phyloP scores from a whole-genome alignment of 2,329 filamentous ascomycete genomes.

The Fusarium coicis region DNA sequence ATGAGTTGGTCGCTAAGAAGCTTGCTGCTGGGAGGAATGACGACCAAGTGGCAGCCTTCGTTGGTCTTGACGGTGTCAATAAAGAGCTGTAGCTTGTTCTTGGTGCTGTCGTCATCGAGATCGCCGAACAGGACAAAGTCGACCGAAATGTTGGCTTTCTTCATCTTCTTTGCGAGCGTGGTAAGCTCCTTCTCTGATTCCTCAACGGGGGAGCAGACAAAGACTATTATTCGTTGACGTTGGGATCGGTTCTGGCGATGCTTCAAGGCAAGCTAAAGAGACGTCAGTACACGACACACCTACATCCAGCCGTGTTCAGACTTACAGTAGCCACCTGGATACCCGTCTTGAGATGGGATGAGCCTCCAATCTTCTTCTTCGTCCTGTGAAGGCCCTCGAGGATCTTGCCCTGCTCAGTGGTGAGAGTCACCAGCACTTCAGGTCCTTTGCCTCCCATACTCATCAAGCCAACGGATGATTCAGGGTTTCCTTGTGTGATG shows the following conservation, averaged over 20 bases:
- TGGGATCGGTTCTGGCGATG: conserved; percentile 98
- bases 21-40: conserved; percentile 90
- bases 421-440: conserved; percentile 95
- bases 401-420: conserved; percentile 95
- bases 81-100: conserved; percentile 93
- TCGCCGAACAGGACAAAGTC: conserved; percentile 97
- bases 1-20: conserved; percentile 93
- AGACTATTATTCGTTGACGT: conserved; percentile 95
- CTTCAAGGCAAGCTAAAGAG: conserved; percentile 85
- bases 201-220: conserved; percentile 90
- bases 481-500: conserved; percentile 94
- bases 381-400: conserved; percentile 91
- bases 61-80: conserved; percentile 91
- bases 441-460: conserved; percentile 99
- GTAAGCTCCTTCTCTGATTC: conserved; percentile 91
- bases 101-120: conserved; percentile 85
- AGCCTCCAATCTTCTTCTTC: conserved; percentile 89
- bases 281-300: conserved; percentile 29
- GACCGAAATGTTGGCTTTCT: conserved; percentile 94
- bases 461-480: conserved; percentile 97
- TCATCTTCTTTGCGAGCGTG: conserved; percentile 96
- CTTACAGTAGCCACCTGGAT: conserved; percentile 95
- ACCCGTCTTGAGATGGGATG: conserved; percentile 87
- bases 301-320: conserved; percentile 16
- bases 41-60: conserved; percentile 90